Base-by-base conservation (phyloP, 2,329 filamentous ascomycete genomes). In the Penicillium sp. region DNA sequence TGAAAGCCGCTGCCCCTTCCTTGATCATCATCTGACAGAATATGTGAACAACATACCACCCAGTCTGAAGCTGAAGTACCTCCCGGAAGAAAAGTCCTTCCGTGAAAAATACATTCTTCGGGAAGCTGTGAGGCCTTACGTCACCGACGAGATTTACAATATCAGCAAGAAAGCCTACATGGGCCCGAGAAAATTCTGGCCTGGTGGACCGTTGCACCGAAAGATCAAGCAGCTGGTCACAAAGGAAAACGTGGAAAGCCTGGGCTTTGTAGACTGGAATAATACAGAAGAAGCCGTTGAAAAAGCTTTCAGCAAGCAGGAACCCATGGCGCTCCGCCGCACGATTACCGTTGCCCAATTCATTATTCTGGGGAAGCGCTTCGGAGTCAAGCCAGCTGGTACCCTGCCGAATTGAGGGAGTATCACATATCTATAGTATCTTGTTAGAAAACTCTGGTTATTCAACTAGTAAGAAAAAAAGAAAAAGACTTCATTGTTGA, bases 21-120 rank as follows among this genome's bases (percentile, higher is more conserved):
- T 72, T 6, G 70, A 72, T 42, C 70, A 73, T 42, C 59, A 66
- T 8, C 58, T 73, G 6, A 66, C 66, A 0, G 66, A 70, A 49
- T 71, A 70, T 38, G 68, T 64, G 9, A 69, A 70, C 45, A 39
- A 39, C 9, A 55, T 73, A 0, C 72, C 72, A 9, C 71, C 71
- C 0, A 70, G 66, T 38, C 49, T 74, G 44, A 75, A 74, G 53
- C 6, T 31, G 8, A 45, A 45, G 43, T 45, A 45, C 27, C 13
- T 15, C n/a, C 13, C 15, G 17, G 17, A 31, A 45, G 43, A 45
- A 15, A 61, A 64, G 12, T 58, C 61, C 1, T 71, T 80, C 41
- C 66, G 65, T 1, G 80, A 83, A 68, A 83, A 84, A 59, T 81
- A 78, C 74, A 77, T 83, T 29, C 73, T 84, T 1, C 77, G 79